These are phyloP conservation scores for Nicotiana knightiana DNA, from an alignment of 257 asterid species.

Conservation along the genomic window DNA sequence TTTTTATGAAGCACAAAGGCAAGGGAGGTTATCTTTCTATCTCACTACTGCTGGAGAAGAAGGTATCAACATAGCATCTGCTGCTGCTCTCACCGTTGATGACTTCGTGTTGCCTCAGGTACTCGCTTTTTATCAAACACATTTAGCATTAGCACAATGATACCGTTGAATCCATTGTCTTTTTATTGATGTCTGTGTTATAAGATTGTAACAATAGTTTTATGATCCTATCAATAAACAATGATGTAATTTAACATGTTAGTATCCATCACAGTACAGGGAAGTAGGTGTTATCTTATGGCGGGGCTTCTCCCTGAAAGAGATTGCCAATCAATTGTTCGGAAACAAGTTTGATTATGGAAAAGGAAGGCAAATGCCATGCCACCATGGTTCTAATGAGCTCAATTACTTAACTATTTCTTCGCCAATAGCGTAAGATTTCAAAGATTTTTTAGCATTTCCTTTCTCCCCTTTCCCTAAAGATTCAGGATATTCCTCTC, in stretches of 20 bases:
- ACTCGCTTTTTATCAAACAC: not conserved
- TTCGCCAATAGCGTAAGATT: slow-evolving; percentile 76
- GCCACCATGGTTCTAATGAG: slow-evolving; percentile 73
- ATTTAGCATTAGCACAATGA: not conserved
- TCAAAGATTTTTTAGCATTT: not conserved
- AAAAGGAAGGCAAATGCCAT: slow-evolving; percentile 98
- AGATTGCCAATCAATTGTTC: slow-evolving; percentile 68
- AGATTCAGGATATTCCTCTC: not conserved
- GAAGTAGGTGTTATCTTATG: slow-evolving; percentile 87
- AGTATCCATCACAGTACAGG: slow-evolving; percentile 45
- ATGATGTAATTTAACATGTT: not conserved
- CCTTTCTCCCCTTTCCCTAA: not conserved
- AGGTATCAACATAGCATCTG: slow-evolving; percentile 77
- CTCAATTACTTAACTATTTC: slow-evolving; percentile 68
- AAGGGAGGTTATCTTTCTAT: slow-evolving; percentile 80
- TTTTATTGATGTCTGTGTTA: not conserved
- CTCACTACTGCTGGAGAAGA: slow-evolving; percentile 81
- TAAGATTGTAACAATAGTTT: not conserved
- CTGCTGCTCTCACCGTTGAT: slow-evolving; percentile 72
- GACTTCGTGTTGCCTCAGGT: slow-evolving; percentile 47
- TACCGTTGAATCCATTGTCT: not conserved
- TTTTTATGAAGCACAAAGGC: slow-evolving; percentile 85
- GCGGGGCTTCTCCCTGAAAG: slow-evolving; percentile 83
- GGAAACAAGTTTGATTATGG: slow-evolving; percentile 65
- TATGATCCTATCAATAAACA: not conserved